phyloP scores from a whole-genome alignment of 352 stramenopile genomes.

The Pythium grandisporangium region DNA sequence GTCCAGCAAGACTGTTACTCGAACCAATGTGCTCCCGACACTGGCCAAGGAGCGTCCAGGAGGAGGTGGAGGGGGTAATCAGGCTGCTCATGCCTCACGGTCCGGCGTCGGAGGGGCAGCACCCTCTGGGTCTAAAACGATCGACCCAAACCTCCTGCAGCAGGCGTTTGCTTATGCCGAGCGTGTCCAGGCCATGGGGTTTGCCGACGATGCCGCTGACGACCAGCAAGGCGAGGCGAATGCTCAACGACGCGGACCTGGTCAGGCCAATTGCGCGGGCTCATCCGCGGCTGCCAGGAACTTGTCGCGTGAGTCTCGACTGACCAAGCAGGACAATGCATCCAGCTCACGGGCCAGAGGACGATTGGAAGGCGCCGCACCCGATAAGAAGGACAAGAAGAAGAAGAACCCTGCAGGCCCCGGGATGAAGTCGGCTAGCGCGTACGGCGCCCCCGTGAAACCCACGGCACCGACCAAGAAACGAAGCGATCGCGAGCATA shows the following conservation, averaged over 20 bases:
- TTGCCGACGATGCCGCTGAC: slow-evolving; percentile 26
- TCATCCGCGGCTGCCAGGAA: no score
- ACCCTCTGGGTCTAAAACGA: slow-evolving; percentile 13
- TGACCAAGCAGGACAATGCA: slow-evolving; percentile 12
- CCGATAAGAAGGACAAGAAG: neutral
- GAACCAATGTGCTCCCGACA: slow-evolving; percentile 26
- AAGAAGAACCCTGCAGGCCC: no score
- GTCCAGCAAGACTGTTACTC: no score
- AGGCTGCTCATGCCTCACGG: neutral
- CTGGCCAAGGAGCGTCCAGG: slow-evolving; percentile 15
- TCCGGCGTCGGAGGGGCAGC: slow-evolving; percentile 9
- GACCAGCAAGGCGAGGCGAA: slow-evolving; percentile 12
- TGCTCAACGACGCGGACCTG: neutral
- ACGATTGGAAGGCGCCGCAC: slow-evolving; percentile 2
- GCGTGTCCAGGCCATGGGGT: slow-evolving; percentile 31
- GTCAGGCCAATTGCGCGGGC: no score
- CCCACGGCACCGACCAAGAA: slow-evolving; percentile 23
- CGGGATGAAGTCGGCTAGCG: slow-evolving; percentile 11
- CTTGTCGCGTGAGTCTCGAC: no score
- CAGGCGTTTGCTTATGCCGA: slow-evolving; percentile 70
- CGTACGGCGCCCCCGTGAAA: slow-evolving; percentile 28
- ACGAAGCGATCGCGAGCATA: slow-evolving; percentile 11
- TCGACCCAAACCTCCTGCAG: slow-evolving; percentile 61
- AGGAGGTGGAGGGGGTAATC: neutral
- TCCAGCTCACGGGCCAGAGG: no score